Evolutionary conservation across 176 grass and related monocot species (phyloP).

Genomic region (Poa pratensis): DNA sequence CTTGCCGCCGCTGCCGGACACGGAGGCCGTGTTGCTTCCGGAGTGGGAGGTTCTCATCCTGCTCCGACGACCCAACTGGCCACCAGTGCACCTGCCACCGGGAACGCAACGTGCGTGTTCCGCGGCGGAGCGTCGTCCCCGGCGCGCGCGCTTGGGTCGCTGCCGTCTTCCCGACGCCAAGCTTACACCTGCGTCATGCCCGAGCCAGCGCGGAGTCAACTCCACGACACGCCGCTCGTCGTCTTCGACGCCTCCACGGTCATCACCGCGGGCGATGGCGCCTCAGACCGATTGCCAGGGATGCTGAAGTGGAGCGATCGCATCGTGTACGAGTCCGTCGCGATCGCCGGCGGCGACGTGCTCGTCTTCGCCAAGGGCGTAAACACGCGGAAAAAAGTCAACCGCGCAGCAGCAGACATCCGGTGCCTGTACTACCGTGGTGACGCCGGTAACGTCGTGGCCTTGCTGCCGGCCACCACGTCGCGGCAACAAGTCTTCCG

Average conservation of each 20-base stretch:
- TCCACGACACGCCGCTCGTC: conserved; percentile 46
- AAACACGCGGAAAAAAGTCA: conserved; percentile 44
- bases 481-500: no score
- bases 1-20: not conserved
- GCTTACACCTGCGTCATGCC: conserved; percentile 58
- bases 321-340: conserved; percentile 60
- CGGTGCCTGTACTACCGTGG: no score
- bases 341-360: conserved; percentile 31
- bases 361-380: conserved; percentile 72
- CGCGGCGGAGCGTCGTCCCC: conserved; percentile 44
- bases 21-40: conserved; percentile 54
- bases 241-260: not conserved
- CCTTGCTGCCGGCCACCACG: no score
- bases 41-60: conserved; percentile 71
- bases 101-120: conserved; percentile 50
- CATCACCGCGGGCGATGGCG: not conserved
- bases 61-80: conserved; percentile 13
- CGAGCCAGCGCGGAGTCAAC: conserved; percentile 32
- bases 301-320: conserved; percentile 55
- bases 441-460: no score
- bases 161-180: conserved; percentile 14
- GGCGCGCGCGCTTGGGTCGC: conserved; percentile 38
- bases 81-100: not conserved
- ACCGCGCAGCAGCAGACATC: conserved; percentile 40
- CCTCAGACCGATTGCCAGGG: not conserved